Percentiles rank a stretch among this genome's conserved stretches.
phyloP scores from a whole-genome alignment of 306 rosid genomes.

The Ormosia emarginata region DNA sequence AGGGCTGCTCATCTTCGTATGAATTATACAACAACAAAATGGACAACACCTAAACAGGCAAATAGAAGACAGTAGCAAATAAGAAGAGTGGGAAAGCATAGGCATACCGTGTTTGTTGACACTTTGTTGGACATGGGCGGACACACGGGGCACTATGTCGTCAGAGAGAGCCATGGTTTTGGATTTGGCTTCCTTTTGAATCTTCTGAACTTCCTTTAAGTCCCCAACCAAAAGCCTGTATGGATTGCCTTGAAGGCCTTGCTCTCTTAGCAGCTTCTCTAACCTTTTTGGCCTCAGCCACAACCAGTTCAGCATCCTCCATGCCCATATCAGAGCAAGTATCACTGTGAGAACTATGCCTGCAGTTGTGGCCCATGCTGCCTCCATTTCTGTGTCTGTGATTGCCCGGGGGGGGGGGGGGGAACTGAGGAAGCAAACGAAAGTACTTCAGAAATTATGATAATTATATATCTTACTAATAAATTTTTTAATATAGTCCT shows the following conservation, averaged over 20 bases:
- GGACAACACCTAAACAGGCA: no score
- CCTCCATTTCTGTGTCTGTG: not conserved
- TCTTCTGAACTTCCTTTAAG: not conserved
- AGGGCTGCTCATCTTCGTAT: no score
- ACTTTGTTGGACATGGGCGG: slow-evolving; percentile 23
- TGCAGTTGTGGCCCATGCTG: not conserved
- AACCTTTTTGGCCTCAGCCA: slow-evolving; percentile 59
- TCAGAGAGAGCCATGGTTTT: slow-evolving; percentile 38
- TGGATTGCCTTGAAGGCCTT: slow-evolving; percentile 46
- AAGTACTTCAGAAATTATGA: not conserved
- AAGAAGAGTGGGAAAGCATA: not conserved
- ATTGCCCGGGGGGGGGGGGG: not conserved
- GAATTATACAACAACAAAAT: no score
- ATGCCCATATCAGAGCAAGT: slow-evolving; percentile 10
- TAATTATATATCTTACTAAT: no score
- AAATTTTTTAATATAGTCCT: no score
- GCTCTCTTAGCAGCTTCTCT: slow-evolving; percentile 40
- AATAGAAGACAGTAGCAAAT: no score
- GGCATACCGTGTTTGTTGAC: slow-evolving; percentile 34
- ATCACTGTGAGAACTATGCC: not conserved
- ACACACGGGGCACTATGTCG: slow-evolving; percentile 35
- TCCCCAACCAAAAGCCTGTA: slow-evolving; percentile 43
- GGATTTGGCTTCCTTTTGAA: slow-evolving; percentile 28
- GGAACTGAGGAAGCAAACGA: not conserved
- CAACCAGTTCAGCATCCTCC: slow-evolving; percentile 45